Percentiles rank a stretch among this genome's conserved stretches.
These are phyloP conservation scores for Penicillium sp. DNA, from an alignment of 2,329 filamentous ascomycete genomes.

Conservation along the genomic window DNA sequence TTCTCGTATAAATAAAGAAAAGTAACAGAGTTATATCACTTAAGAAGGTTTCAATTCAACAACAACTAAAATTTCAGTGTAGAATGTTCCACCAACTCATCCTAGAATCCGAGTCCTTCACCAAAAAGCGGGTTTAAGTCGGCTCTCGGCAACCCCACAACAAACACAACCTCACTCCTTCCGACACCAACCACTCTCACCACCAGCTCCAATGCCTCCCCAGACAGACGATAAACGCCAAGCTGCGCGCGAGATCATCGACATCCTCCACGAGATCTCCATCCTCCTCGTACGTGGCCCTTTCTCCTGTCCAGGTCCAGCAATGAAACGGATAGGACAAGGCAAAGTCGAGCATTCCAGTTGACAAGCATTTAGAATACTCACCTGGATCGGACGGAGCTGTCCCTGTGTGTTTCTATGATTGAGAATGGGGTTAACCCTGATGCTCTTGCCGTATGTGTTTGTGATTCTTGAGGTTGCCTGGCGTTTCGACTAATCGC, in stretches of 20 bases:
- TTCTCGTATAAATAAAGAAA: no score
- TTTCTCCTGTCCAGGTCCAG: constrained; percentile 1
- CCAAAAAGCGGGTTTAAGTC: neutral
- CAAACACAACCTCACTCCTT: neutral
- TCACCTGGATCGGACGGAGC: constrained; percentile 80
- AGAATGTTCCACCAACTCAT: neutral
- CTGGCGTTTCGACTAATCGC: neutral
- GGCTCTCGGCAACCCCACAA: neutral
- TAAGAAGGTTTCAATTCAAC: neutral
- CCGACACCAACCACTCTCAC: neutral
- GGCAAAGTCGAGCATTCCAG: neutral
- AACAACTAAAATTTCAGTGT: neutral
- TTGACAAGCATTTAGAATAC: constrained; percentile 67
- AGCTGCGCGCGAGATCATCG: constrained; percentile 51
- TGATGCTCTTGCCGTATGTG: constrained; percentile 83
- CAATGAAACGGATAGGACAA: neutral
- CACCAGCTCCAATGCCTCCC: constrained; percentile 33
- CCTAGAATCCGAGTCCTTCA: neutral
- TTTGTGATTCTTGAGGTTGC: neutral
- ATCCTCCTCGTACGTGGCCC: constrained; percentile 41
- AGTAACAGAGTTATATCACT: no score
- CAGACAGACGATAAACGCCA: constrained; percentile 48
- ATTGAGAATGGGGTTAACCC: constrained; percentile 98
- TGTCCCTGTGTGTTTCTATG: constrained; percentile 93
- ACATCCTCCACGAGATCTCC: constrained; percentile 52